phyloP scores from a whole-genome alignment of 1,284 basidiomycete species.

The Microbotryum lychnidis-dioicae region DNA sequence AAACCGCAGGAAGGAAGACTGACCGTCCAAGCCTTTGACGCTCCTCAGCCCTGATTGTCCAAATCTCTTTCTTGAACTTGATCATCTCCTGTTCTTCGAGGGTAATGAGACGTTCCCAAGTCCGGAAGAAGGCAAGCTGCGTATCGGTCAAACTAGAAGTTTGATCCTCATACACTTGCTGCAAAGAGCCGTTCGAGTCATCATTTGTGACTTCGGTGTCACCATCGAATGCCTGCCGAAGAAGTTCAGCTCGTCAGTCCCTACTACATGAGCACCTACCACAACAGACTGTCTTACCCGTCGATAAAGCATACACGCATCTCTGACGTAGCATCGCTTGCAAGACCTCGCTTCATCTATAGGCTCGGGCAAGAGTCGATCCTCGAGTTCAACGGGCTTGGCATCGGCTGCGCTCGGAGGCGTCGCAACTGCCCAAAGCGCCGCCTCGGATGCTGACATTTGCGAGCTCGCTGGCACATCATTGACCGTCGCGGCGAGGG shows the following conservation, averaged over 20 bases:
- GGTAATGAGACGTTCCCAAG: slow-evolving; percentile 80
- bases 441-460: slow-evolving; percentile 19
- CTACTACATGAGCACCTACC: background rate
- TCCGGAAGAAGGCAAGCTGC: slow-evolving; percentile 73
- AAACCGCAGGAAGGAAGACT: slow-evolving; percentile 9
- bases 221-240: slow-evolving; percentile 60
- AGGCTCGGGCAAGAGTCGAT: slow-evolving; percentile 69
- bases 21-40: slow-evolving; percentile 69
- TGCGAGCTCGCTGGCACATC: slow-evolving; percentile 9
- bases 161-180: slow-evolving; percentile 65
- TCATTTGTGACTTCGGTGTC: slow-evolving; percentile 36
- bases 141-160: slow-evolving; percentile 64
- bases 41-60: slow-evolving; percentile 76
- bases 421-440: slow-evolving; percentile 13
- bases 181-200: slow-evolving; percentile 55
- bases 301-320: slow-evolving; percentile 90
- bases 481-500: background rate
- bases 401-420: background rate
- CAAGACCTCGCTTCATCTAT: slow-evolving; percentile 76
- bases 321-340: slow-evolving; percentile 68
- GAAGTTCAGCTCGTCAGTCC: background rate
- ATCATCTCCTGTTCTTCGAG: slow-evolving; percentile 81
- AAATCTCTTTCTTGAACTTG: slow-evolving; percentile 79
- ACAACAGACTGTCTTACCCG: slow-evolving; percentile 48
- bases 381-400: slow-evolving; percentile 24